Conservation (phyloP, 306 rosid species). For the Prunus armeniaca region DNA sequence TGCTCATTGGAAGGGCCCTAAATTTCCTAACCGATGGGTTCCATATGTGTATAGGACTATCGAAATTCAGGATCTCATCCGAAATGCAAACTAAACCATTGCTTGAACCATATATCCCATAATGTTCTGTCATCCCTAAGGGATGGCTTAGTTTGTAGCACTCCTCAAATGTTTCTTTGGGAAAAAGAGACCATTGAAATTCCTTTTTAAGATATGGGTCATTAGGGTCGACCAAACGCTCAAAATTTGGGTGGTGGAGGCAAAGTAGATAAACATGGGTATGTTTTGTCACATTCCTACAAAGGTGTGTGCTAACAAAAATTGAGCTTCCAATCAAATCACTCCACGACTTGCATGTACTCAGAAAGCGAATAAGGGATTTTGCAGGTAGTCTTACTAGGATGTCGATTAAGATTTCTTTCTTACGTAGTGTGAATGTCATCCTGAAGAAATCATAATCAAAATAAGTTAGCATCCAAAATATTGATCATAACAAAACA, state of each 20-base stretch:
- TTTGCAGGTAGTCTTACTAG: neutral
- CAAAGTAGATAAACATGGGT: neutral
- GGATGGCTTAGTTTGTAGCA: neutral
- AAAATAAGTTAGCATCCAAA: neutral
- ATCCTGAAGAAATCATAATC: neutral
- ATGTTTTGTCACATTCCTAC: neutral
- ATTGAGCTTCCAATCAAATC: neutral
- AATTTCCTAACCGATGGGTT: neutral
- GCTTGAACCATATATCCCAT: neutral
- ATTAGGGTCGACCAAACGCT: rapidly evolving
- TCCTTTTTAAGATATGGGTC: rapidly evolving
- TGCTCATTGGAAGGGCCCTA: neutral
- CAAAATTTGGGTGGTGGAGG: neutral
- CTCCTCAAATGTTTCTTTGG: neutral
- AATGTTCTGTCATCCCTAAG: neutral
- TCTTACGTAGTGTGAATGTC: neutral
- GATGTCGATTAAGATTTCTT: neutral
- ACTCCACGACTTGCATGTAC: neutral
- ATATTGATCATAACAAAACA: neutral
- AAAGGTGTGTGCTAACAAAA: neutral
- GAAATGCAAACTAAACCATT: neutral
- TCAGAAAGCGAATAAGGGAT: neutral
- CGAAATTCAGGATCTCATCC: neutral
- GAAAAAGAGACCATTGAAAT: neutral
- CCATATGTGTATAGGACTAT: slow-evolving; percentile 1